A percentile compares a stretch with the other conserved stretches of the same genome.
Conservation (phyloP, 441 rosid species). For the Erysimum pusillum region DNA sequence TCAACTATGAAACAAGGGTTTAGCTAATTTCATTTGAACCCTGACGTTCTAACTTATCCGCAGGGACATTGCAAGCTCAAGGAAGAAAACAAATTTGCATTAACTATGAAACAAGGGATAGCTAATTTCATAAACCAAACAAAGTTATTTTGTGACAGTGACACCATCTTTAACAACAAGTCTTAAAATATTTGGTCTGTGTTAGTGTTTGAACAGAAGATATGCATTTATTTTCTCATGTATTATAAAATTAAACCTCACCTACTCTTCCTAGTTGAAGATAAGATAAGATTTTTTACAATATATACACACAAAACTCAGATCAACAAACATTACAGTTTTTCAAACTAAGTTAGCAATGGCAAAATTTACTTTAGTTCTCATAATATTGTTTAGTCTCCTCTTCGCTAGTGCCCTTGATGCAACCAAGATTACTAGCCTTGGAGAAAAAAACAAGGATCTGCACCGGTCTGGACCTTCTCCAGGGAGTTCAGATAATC, state of each 20-base stretch:
- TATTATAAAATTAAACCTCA: no score
- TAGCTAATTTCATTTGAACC: no score
- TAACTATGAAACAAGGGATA: no score
- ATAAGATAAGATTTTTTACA: slow-evolving; percentile 11
- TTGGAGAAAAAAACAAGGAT: neutral
- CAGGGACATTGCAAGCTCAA: no score
- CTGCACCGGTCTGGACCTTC: slow-evolving; percentile 12
- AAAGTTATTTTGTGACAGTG: neutral
- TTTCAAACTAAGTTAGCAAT: slow-evolving; percentile 17
- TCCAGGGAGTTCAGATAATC: neutral
- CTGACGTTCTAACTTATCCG: no score
- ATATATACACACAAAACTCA: slow-evolving; percentile 22
- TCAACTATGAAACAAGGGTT: no score
- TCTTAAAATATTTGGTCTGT: neutral
- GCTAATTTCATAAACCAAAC: no score
- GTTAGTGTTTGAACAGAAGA: no score
- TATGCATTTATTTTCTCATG: no score
- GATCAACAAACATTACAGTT: neutral
- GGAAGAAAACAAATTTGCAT: no score
- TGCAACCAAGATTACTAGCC: slow-evolving; percentile 17
- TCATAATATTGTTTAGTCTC: slow-evolving; percentile 4
- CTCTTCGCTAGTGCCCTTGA: neutral
- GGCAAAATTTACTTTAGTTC: slow-evolving; percentile 10
- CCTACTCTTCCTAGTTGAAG: neutral
- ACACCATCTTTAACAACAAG: neutral